A percentile compares a stretch with the other conserved stretches of the same genome.
These are phyloP conservation scores for Neoarthrinium moseri DNA, from an alignment of 2,329 filamentous ascomycete genomes.

Conservation along the genomic window DNA sequence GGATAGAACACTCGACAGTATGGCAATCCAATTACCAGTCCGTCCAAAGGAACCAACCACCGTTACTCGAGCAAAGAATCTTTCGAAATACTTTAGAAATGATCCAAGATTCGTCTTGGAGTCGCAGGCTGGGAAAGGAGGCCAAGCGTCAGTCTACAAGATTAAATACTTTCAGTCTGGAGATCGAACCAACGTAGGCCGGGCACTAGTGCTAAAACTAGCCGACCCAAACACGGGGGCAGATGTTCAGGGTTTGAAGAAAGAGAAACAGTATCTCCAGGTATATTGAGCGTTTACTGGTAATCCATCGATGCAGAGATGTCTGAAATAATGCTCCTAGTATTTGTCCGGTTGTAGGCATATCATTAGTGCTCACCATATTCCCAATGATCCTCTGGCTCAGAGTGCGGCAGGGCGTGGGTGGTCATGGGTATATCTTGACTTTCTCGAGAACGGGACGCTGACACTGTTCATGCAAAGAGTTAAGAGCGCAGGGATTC, in stretches of 20 bases:
- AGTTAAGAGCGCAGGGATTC: not conserved
- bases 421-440: constrained; percentile 13
- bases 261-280: constrained; percentile 6
- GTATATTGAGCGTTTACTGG: constrained; percentile 6
- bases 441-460: constrained; percentile 12
- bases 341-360: not conserved
- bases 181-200: not conserved
- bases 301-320: too few relatives aligned
- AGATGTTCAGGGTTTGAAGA: constrained; percentile 7
- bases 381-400: constrained; percentile 6
- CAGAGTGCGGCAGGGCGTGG: not conserved
- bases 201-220: constrained; percentile 10
- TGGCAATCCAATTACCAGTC: too few relatives aligned
- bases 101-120: constrained; percentile 10
- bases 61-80: too few relatives aligned
- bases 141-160: constrained; percentile 12
- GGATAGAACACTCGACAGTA: too few relatives aligned
- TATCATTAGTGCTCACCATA: not conserved
- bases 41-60: too few relatives aligned
- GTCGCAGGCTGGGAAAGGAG: constrained; percentile 4
- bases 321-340: not conserved
- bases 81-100: too few relatives aligned
- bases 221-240: constrained; percentile 6
- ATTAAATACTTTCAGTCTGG: constrained; percentile 4
- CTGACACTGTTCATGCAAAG: constrained; percentile 9